These are phyloP conservation scores for Meredithiella fracta DNA, from an alignment of 2,329 filamentous ascomycete genomes.

Conservation along the genomic window DNA sequence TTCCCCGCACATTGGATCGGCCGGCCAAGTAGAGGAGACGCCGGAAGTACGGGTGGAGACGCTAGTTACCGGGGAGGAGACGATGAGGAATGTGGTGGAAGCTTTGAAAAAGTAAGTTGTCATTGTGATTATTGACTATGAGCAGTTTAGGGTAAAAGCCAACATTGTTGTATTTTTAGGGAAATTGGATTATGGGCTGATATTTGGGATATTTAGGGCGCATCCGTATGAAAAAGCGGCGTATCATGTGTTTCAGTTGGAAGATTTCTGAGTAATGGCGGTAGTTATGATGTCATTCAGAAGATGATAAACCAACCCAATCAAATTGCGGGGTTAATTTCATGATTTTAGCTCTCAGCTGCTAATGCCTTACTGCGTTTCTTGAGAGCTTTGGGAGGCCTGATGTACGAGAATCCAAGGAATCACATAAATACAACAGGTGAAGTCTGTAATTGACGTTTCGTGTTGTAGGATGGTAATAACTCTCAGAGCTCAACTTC, in stretches of 20 bases:
- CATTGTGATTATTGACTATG: no score
- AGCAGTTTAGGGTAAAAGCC: no score
- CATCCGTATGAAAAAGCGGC: conserved; percentile 38
- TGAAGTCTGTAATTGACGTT: no score
- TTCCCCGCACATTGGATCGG: conserved; percentile 44
- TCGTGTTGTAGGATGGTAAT: neutral
- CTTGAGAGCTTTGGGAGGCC: no score
- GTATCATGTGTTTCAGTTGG: conserved; percentile 32
- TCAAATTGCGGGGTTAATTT: neutral
- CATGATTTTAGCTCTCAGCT: neutral
- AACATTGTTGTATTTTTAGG: no score
- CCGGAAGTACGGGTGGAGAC: conserved; percentile 48
- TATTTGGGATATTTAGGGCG: conserved; percentile 20
- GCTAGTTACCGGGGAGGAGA: conserved; percentile 42
- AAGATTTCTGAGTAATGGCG: conserved; percentile 31
- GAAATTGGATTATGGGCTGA: neutral
- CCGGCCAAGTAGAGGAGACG: conserved; percentile 40
- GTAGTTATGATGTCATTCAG: neutral
- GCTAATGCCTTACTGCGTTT: no score
- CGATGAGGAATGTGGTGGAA: conserved; percentile 38
- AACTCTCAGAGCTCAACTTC: neutral
- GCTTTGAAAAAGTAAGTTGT: conserved; percentile 46
- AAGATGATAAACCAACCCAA: neutral
- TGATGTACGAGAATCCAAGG: no score
- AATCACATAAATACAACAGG: no score